Evolutionary conservation across 1,284 basidiomycete genomes (phyloP), one percentile per base, ranked within the genome.

Genomic region (Volvariella volvacea): DNA sequence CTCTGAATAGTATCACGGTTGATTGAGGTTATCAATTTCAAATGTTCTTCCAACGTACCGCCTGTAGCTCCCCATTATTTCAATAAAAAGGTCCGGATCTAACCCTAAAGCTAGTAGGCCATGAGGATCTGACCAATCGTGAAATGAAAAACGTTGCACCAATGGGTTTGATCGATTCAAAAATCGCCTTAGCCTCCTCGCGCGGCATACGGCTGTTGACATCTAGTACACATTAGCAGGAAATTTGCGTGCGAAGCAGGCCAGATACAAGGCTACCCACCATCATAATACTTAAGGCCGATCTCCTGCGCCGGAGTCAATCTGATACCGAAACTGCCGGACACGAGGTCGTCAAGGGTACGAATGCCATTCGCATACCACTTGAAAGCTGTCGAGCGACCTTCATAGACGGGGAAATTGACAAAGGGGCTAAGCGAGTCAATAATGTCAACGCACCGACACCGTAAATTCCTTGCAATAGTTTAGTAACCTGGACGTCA

Each of bases 21-120:
- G 6, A 6, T 6, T 6, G 6, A 28, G 25, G 25, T 6, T 12
- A 12, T 28, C 25, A 12, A 28, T 28, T 6, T 28, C 25, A 6
- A 12, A 12, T 6, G 25, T 28, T 28, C 6, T 28, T 12, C 25
- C 40, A 42, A 39, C 2, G n/a, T 47, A 78, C 86, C 92, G 74
- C 50, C 92, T 70, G 60, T 84, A 95, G 53, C 87, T 92, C 1
- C 92, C 92, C 92, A 95, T 94, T 44, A 92, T 83, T 46, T 91
- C 80, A 12, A 95, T 66, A 55, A 76, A 80, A 17, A 95, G 62
- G 44, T 79, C 76, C 3, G 75, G 65, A 55, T 94, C 92, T 25
- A 94, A 72, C 2, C 63, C 61, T 1, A 83, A 66, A 1, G 88
- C 91, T 87, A n/a, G 53, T 16, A 20, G 9, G 25, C 15, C 41